Percentiles rank a stretch among this genome's conserved stretches.
phyloP scores from a whole-genome alignment of 306 rosid species.

The Senna tora region DNA sequence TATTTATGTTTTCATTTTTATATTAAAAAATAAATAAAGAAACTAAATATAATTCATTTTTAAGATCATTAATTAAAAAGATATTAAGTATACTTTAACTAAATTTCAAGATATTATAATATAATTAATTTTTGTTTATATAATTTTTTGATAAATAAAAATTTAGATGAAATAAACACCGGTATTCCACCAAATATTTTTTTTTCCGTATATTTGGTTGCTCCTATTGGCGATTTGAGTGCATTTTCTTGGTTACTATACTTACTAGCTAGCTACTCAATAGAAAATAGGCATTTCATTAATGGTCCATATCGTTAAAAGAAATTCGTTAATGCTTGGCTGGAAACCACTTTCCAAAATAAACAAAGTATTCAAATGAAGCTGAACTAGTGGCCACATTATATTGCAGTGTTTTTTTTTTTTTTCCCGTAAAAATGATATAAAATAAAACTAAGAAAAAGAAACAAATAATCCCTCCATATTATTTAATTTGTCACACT shows the following conservation, averaged over 20 bases:
- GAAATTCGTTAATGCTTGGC: neutral
- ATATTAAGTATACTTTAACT: no score
- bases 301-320: neutral
- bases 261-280: no score
- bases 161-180: no score
- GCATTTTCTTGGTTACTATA: neutral
- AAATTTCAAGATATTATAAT: no score
- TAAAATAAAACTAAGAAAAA: neutral
- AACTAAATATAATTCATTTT: no score
- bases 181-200: no score
- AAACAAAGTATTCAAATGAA: neutral
- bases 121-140: no score
- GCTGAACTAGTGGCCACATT: slow-evolving; percentile 23
- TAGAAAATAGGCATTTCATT: neutral
- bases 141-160: no score
- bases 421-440: neutral
- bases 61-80: no score
- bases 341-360: slow-evolving; percentile 7
- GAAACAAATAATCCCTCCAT: neutral
- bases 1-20: no score
- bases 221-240: neutral
- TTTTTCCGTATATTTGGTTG: neutral
- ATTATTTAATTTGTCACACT: neutral
- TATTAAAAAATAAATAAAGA: no score
- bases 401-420: neutral